Evolutionary conservation across 495 filamentous ascomycete species (phyloP), one percentile per base, ranked within the genome.

Genomic region (Neurospora cerealis): DNA sequence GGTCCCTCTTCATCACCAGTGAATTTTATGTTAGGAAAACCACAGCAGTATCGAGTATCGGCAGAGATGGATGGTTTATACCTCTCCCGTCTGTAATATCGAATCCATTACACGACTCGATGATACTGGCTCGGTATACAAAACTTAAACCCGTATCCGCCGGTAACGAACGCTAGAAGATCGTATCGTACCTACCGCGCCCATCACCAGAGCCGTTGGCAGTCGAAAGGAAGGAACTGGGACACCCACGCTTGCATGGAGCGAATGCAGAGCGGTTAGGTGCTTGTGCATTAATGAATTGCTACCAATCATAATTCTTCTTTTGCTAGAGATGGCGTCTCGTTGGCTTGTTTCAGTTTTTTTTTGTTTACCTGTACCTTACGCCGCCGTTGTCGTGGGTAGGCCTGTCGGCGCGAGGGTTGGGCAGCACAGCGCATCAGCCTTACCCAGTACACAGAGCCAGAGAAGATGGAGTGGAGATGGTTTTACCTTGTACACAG

Each of bases 211-310:
- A 62, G 24, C 15, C 54, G 19, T 32, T 66, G 54, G 54, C 54
- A 28, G 54, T 66, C 28, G 28, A 66, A 66, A 34, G 54, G 15
- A 34, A 66, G 54, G 54, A 34, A 62, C 24, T 34, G 24, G 54
- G 54, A 66, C 71, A 73, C 38, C 72, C 78, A 78, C 78, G 80
- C 79, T 81, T 80, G 81, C 80, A 82, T 79, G 76, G 75, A 71
- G 73, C 78, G 72, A 80, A 81, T 82, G 81, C 81, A 82, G 77
- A 79, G 81, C 81, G 81, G 81, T 79, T 81, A 82, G 77, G 77
- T 81, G 77, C 80, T 81, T 81, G 76, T 80, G 79, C 81, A 75
- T 80, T 78, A 69, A 72, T 70, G 72, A 74, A 41, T 60, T 41
- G 34, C 38, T 36, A 44, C 81, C 81, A 82, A 82, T 82, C 75